Base-by-base conservation (phyloP, 2,329 filamentous ascomycete species). In the Phaeomoniella chlamydospora region DNA sequence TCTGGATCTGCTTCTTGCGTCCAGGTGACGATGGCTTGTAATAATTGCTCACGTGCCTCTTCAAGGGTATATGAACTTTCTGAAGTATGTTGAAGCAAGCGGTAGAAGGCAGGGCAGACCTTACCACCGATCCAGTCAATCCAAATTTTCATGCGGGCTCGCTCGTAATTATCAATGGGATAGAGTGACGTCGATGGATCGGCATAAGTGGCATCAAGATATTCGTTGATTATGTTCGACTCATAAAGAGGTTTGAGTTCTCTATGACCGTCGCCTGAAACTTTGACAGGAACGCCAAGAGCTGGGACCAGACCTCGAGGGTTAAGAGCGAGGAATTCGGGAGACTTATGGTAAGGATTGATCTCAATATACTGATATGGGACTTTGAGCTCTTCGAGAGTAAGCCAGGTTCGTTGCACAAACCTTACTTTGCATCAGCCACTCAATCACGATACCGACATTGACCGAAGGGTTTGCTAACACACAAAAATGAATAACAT, bases 361-460 rank as follows among this genome's bases (percentile, higher is more conserved):
- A 85, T 77, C 61, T 83, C 77, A 44, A 81, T 65, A 53, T 83
- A 84, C 57, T 86, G 75, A 52, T 87, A 78, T n/a, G 72, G 69
- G 18, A 85, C 78, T 2, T 64, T 57, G 53, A 86, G 86, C 52
- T 87, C 81, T 49, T 76, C 70, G 10, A 87, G 65, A 1, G 76
- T 71, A 41, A 84, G 74, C 77, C 81, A 86, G n/a, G 69, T 67
- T 12, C 80, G 70, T 57, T 86, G 80, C 3, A 84, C 57, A 30
- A 38, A 36, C 5, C 9, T 44, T 39, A 43, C n/a, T n/a, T n/a
- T n/a, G n/a, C n/a, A n/a, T n/a, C n/a, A n/a, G n/a, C n/a, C n/a
- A n/a, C n/a, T n/a, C n/a, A n/a, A n/a, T n/a, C n/a, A n/a, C n/a
- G n/a, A n/a, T n/a, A n/a, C n/a, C n/a, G n/a, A n/a, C n/a, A n/a